Base-by-base conservation (phyloP, 495 filamentous ascomycete genomes). In the Penicillium fimorum region DNA sequence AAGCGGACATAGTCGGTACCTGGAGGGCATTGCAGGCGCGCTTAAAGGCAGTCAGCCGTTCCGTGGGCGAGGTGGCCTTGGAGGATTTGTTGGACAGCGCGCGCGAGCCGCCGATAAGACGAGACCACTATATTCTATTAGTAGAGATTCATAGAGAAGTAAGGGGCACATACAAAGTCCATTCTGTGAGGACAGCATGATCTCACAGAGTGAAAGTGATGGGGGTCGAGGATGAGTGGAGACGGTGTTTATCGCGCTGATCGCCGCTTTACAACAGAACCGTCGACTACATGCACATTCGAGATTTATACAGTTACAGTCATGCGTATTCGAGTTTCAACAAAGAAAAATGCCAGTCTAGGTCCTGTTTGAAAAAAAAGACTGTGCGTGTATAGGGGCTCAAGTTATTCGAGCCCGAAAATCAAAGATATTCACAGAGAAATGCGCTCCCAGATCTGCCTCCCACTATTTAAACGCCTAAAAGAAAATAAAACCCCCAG, bases 21-120 rank as follows among this genome's bases (percentile, higher is more conserved):
- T 96, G 79, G 20, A 96, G 79, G 67, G 91, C 84, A 66, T 88
- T 85, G 74, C 93, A 96, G 61, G 88, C 83, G 66, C 89, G 86
- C 76, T 93, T 94, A 76, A 97, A 98, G 54, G 88, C 87, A 62
- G 87, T 85, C 67, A 96, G 84, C 61, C 95, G 89, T 69, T 93
- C 85, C 56, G 90, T 86, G 35, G 93, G 90, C 65, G 91, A 87
- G 63, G 86, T 86, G 35, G 85, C 78, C 44, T 83, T 76, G 59
- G 83, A 78, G 70, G 82, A 82, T 72, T 81, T 83, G 53, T 80
- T 82, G 51, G 71, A 82, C 71, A 82, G 81, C 49, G 84, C 80
- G 64, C 84, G 83, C 59, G 85, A 87, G 66, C 90, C 90, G 69
- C 90, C 91, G 74, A 96, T 84, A 63, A 96, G 82, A 74, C 92